Percentiles rank a stretch among this genome's conserved stretches.
phyloP scores from a whole-genome alignment of 2,329 filamentous ascomycete genomes.

The Cladosporium sp. region DNA sequence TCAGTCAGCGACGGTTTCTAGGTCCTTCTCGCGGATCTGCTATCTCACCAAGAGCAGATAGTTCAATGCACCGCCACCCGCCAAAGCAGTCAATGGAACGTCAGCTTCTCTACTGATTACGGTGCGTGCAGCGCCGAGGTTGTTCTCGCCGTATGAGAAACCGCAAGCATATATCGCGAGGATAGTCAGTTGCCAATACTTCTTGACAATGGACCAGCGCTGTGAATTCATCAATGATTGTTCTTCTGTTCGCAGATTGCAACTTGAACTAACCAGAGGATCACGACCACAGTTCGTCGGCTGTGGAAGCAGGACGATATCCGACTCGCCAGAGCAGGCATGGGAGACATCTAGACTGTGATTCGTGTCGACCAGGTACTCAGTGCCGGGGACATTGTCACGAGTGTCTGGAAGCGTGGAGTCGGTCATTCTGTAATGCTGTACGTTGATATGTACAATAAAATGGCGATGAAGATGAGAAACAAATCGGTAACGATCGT shows the following conservation, averaged over 20 bases:
- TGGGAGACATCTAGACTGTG: constrained; percentile 13
- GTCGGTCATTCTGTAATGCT: neutral
- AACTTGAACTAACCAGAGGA: neutral
- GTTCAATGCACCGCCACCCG: constrained; percentile 38
- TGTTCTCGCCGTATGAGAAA: constrained; percentile 40
- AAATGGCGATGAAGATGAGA: too few species aligned
- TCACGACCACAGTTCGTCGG: constrained; percentile 27
- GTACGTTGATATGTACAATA: too few species aligned
- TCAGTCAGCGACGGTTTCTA: neutral
- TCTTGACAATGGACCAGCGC: constrained; percentile 34
- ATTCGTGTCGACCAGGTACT: constrained; percentile 32
- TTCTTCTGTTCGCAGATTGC: neutral
- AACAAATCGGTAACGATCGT: too few species aligned
- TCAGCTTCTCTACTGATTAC: constrained; percentile 37
- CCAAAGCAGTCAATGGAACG: constrained; percentile 38
- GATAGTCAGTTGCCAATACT: constrained; percentile 38
- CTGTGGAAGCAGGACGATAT: constrained; percentile 33
- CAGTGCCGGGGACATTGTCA: constrained; percentile 32
- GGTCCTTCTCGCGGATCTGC: neutral
- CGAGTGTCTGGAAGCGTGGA: neutral
- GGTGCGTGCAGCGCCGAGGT: constrained; percentile 40
- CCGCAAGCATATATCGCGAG: constrained; percentile 39
- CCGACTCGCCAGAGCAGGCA: constrained; percentile 24
- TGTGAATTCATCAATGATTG: neutral
- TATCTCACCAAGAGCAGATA: constrained; percentile 32